A percentile compares a stretch with the other conserved stretches of the same genome.
Evolutionary conservation across 495 filamentous ascomycete genomes (phyloP).

Genomic region (Ascodesmis nigricans): DNA sequence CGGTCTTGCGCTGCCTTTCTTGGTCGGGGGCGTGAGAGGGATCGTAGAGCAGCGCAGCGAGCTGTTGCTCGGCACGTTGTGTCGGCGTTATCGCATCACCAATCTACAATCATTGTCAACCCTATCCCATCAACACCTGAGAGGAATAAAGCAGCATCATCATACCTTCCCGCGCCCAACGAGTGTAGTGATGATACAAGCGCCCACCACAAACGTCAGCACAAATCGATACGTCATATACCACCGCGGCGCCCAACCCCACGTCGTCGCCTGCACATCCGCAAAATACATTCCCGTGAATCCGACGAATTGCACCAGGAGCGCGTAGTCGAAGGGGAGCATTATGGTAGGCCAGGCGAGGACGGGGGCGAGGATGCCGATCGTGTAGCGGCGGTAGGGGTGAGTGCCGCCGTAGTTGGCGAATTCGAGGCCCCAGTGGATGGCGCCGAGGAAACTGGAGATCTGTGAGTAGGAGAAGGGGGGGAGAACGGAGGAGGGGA

Average conservation of each 20-base stretch:
- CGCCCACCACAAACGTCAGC: slow-evolving; percentile 79
- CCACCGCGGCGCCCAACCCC: slow-evolving; percentile 78
- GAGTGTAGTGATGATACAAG: slow-evolving; percentile 64
- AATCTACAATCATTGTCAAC: slow-evolving; percentile 26
- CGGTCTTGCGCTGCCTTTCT: slow-evolving; percentile 24
- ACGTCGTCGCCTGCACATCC: slow-evolving; percentile 49
- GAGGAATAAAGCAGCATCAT: neutral
- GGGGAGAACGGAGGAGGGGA: neutral
- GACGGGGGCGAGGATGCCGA: slow-evolving; percentile 62
- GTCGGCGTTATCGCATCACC: slow-evolving; percentile 30
- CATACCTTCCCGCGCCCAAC: slow-evolving; percentile 52
- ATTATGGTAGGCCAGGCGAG: slow-evolving; percentile 85
- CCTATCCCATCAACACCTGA: neutral
- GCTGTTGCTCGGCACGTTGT: slow-evolving; percentile 35
- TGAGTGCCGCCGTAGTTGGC: slow-evolving; percentile 50
- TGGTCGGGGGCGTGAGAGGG: slow-evolving; percentile 28
- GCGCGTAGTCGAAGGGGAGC: slow-evolving; percentile 65
- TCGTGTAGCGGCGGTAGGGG: slow-evolving; percentile 55
- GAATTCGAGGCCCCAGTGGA: slow-evolving; percentile 85
- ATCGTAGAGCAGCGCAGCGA: slow-evolving; percentile 37
- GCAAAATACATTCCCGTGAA: slow-evolving; percentile 81
- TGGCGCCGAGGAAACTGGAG: slow-evolving; percentile 63
- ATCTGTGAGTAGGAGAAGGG: slow-evolving; percentile 5
- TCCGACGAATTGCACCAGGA: slow-evolving; percentile 73
- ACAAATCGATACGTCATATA: slow-evolving; percentile 89